Evolutionary conservation across 805 yeast species (phyloP).

Genomic region (Scheffersomyces stipitis): DNA sequence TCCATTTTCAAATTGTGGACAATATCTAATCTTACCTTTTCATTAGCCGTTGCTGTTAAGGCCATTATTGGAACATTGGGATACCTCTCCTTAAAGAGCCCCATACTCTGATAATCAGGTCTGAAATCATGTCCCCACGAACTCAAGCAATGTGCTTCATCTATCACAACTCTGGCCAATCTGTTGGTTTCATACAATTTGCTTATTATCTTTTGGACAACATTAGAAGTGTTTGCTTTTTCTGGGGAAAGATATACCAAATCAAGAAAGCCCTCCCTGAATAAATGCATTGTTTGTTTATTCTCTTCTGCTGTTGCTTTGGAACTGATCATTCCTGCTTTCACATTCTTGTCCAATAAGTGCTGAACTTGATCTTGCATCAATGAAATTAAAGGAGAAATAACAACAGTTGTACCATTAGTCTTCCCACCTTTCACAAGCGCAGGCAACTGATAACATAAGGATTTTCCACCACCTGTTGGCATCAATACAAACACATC

Average conservation of each 20-base stretch:
- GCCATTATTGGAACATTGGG: constrained; percentile 93
- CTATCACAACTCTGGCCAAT: constrained; percentile 87
- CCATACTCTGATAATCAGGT: constrained; percentile 87
- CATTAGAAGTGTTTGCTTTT: constrained; percentile 76
- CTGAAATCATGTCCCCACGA: constrained; percentile 99
- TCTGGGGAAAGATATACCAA: constrained; percentile 91
- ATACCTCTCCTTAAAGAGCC: constrained; percentile 66
- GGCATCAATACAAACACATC: constrained; percentile 98
- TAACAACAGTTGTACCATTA: constrained; percentile 82
- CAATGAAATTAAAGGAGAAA: constrained; percentile 90
- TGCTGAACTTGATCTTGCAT: constrained; percentile 98
- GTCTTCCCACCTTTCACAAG: constrained; percentile 73
- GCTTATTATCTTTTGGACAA: constrained; percentile 63
- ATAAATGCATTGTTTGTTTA: constrained; percentile 56
- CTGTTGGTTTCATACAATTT: constrained; percentile 52
- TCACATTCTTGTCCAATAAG: constrained; percentile 60
- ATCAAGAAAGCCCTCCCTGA: constrained; percentile 66
- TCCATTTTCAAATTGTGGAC: constrained; percentile 69
- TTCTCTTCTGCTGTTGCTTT: constrained; percentile 65
- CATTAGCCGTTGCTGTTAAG: constrained; percentile 94
- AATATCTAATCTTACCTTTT: constrained; percentile 83
- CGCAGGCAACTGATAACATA: constrained; percentile 95
- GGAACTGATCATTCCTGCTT: constrained; percentile 88
- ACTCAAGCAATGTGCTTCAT: constrained; percentile 97
- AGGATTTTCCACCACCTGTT: constrained; percentile 96